These are phyloP conservation scores for Eucalyptus regnans DNA, from an alignment of 345 rosid species.

Conservation along the genomic window DNA sequence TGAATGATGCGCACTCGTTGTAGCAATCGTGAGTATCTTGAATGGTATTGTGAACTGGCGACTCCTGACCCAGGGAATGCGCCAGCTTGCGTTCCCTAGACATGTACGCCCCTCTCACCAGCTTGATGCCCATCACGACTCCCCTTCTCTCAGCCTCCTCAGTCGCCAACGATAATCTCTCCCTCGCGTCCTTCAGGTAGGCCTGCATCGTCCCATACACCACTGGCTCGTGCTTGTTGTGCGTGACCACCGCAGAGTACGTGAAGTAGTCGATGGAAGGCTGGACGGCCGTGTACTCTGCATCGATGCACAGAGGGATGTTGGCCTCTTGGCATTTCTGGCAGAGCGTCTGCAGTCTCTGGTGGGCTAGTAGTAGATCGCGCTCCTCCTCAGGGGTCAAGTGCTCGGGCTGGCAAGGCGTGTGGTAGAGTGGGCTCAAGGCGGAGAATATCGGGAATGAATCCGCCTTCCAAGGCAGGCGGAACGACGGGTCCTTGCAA, in stretches of 20 bases:
- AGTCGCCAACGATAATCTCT: conserved; percentile 39
- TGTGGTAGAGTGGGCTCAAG: conserved; percentile 69
- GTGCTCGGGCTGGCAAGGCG: conserved; percentile 44
- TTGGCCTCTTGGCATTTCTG: conserved; percentile 34
- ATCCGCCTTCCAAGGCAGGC: conserved; percentile 68
- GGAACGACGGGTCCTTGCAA: conserved; percentile 33
- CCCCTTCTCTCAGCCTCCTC: conserved; percentile 45
- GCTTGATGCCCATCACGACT: conserved; percentile 61
- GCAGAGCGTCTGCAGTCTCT: conserved; percentile 46
- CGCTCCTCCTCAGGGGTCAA: conserved; percentile 48
- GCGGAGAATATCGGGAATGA: conserved; percentile 57
- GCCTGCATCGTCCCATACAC: conserved; percentile 76
- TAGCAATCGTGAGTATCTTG: conserved; percentile 65
- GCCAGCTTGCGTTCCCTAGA: conserved; percentile 51
- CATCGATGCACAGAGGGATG: conserved; percentile 52
- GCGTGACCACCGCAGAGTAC: conserved; percentile 34
- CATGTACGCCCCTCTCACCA: conserved; percentile 94
- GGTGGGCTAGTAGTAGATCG: conserved; percentile 36
- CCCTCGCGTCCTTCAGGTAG: conserved; percentile 70
- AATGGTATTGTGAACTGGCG: conserved; percentile 69
- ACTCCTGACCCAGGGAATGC: conserved; percentile 47
- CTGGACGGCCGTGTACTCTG: conserved; percentile 71
- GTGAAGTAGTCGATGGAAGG: conserved; percentile 87
- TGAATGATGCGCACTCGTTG: conserved; percentile 59
- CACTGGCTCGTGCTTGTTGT: conserved; percentile 36